Conservation (phyloP, 2,329 filamentous ascomycete genomes). For the Dendryphion nanum region DNA sequence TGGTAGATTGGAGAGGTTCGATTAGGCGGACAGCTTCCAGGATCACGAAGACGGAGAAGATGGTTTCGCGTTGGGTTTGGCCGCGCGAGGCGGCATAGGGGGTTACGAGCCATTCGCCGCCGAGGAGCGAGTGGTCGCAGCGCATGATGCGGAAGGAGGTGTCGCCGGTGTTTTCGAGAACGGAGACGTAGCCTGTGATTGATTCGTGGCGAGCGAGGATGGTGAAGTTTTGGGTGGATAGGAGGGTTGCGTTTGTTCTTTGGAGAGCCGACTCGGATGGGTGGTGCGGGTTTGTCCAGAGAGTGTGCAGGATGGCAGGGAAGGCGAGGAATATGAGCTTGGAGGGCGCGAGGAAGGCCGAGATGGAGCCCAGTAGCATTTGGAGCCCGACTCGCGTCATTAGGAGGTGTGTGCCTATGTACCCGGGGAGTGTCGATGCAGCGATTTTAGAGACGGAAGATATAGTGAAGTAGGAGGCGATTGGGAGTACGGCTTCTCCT, state of each 20-base stretch:
- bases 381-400: slow-evolving; percentile 73
- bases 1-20: slow-evolving; percentile 44
- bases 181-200: slow-evolving; percentile 86
- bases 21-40: slow-evolving; percentile 87
- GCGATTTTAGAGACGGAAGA: slow-evolving; percentile 47
- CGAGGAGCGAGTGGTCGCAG: slow-evolving; percentile 91
- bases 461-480: slow-evolving; percentile 66
- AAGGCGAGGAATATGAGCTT: slow-evolving; percentile 64
- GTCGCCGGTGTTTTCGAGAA: slow-evolving; percentile 68
- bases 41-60: slow-evolving; percentile 96
- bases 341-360: slow-evolving; percentile 67
- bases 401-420: slow-evolving; percentile 62
- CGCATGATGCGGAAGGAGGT: slow-evolving; percentile 77
- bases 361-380: slow-evolving; percentile 63
- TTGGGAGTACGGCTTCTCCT: slow-evolving; percentile 63
- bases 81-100: slow-evolving; percentile 37
- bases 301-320: slow-evolving; percentile 71
- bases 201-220: slow-evolving; percentile 83
- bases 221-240: slow-evolving; percentile 62
- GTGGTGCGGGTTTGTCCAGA: slow-evolving; percentile 72
- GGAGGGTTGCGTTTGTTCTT: slow-evolving; percentile 65
- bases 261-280: slow-evolving; percentile 59
- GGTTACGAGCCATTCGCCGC: slow-evolving; percentile 80
- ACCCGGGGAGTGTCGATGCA: slow-evolving; percentile 42
- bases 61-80: slow-evolving; percentile 70